Evolutionary conservation across 2,329 filamentous ascomycete species (phyloP), one percentile per base, ranked within the genome.

Genomic region (Fusarium sp.): DNA sequence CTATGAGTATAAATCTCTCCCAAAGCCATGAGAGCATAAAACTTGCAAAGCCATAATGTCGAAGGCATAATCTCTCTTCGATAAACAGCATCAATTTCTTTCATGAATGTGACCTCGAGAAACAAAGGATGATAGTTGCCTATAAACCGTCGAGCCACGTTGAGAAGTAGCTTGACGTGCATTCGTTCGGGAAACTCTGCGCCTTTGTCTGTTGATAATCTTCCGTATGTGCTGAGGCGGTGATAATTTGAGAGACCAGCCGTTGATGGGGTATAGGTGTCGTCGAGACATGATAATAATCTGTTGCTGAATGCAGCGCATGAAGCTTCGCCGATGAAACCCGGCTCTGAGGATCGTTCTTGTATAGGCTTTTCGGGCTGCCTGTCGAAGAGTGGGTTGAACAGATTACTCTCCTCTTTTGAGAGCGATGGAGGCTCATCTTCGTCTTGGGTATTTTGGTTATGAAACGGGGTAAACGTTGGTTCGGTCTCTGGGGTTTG

Each of bases 1-100:
- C 79, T 71, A 48, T 79, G 79, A 0, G 81, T 81, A 56, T 83
- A 83, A 4, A 81, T 79, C 49, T 83, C 80, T 0, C 81, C 81
- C 40, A 83, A 74, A 0, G 80, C 79, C 72, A 83, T 82, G 10
- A 83, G 65, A 0, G 79, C 78, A 43, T 81, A 83, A 41, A 82
- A 80, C 43, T 82, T 82, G 70, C 80, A 82, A 13, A 81, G 69
- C 71, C 79, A 81, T 1, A 76, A 30, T 4, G 58, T 56, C 0
- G 50, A 79, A 17, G 40, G 76, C 40, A 68, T 69, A 10, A 70
- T 69, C 6, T 78, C 70, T 67, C 78, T 58, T 70, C 80, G 53
- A 48, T 79, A 79, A 2, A 78, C 74, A 5, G 73, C 69, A 48
- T 75, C 82, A 66, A 66, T 79, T 65, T 72, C 79, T 63, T 65